phyloP scores from a whole-genome alignment of 1,139 yeast species.

The Blastobotrys arbuscula region DNA sequence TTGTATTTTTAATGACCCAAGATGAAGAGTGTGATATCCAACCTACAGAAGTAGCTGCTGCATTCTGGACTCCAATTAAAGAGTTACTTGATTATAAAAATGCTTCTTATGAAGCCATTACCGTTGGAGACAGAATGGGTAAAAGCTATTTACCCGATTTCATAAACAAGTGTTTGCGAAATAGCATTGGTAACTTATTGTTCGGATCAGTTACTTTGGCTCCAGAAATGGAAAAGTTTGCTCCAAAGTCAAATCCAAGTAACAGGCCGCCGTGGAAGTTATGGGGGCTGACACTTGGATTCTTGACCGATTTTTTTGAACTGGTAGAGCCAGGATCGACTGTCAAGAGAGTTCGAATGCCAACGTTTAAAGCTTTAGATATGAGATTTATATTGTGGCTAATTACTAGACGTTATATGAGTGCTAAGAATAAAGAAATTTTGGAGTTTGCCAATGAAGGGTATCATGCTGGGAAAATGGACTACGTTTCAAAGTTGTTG shows the following conservation, averaged over 20 bases:
- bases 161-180: conserved; percentile 18
- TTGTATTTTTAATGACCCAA: conserved; percentile 30
- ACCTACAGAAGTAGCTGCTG: conserved; percentile 35
- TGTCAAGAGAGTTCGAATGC: conserved; percentile 16
- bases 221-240: conserved; percentile 14
- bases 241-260: background rate
- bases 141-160: conserved; percentile 20
- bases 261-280: conserved; percentile 28
- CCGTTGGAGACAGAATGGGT: conserved; percentile 26
- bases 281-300: conserved; percentile 38
- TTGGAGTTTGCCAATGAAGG: conserved; percentile 1
- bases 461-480: conserved; percentile 14
- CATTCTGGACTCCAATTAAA: conserved; percentile 36
- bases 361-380: conserved; percentile 26
- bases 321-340: conserved; percentile 23
- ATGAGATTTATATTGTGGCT: conserved; percentile 20
- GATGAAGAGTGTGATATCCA: conserved; percentile 27
- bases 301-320: conserved; percentile 33
- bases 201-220: conserved; percentile 32
- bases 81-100: conserved; percentile 23
- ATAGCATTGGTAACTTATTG: conserved; percentile 29
- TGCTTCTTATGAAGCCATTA: conserved; percentile 24
- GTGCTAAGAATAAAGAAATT: conserved; percentile 4
- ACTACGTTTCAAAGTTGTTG: conserved; percentile 12
- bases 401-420: conserved; percentile 15